Base-by-base conservation (phyloP, 202 grass and related monocot species). In the Zoysia matrella region DNA sequence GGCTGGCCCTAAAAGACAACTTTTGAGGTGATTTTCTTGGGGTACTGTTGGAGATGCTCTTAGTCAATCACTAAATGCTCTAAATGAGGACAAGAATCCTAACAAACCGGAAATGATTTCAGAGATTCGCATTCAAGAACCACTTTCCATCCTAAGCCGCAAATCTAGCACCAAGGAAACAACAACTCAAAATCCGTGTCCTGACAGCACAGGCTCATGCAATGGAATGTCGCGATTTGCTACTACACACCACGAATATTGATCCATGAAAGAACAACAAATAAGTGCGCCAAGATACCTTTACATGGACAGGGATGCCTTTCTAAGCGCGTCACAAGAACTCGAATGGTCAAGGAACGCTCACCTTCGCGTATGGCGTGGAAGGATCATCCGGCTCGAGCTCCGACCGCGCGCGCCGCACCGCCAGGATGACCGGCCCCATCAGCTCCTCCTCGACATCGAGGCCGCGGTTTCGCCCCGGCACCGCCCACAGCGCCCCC, bases 301-400 rank as follows among this genome's bases (percentile, higher is more conserved):
- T 56, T 8, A 43, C 44, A 65, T 44, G 47, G 49, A 36, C 76
- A 63, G 42, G 42, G 56, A 84, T 30, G 60, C 79, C 48, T 53
- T 15, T 54, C 4, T 54, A 18, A n/a, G 22, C 64, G 4, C 72
- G 50, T 7, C 69, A 11, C 48, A 7, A 50, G 6, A 72, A 77
- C 16, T 57, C 47, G 41, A 78, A 55, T 40, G 52, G 22, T 15
- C 15, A 0, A 12, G 75, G 70, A 78, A 41, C 5, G 6, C 80
- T 83, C 71, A 86, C 80, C 88, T 75, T 12, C 8, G n/a, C 13
- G 63, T 58, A 83, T 11, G 75, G 62, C 47, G 48, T 16, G 47
- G 43, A 15, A 48, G 62, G 7, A 69, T 61, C 40, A 8, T 16
- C 2, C 4, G 68, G 53, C 47, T 49, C 5, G 69, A n/a, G 2